phyloP scores from a whole-genome alignment of 2,329 filamentous ascomycete species.

The Claviceps fusiformis region DNA sequence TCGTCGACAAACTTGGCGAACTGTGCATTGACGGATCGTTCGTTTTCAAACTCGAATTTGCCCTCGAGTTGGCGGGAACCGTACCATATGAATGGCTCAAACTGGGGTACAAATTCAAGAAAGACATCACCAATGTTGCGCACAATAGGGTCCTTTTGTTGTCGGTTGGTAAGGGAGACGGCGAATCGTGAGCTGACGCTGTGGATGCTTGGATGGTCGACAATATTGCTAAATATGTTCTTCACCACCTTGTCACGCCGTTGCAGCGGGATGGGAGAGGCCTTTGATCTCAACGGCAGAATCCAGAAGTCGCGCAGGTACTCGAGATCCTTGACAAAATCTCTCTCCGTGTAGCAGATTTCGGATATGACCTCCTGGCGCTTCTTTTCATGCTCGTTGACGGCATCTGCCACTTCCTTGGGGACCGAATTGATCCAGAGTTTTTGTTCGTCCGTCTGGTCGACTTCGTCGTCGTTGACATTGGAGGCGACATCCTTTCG shows the following conservation, averaged over 20 bases:
- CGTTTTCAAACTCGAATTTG: slow-evolving; percentile 96
- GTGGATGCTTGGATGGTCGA: slow-evolving; percentile 71
- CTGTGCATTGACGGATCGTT: slow-evolving; percentile 70
- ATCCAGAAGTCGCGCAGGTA: slow-evolving; percentile 99
- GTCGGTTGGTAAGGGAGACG: slow-evolving; percentile 73
- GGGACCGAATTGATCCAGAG: slow-evolving; percentile 98
- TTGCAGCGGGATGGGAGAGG: slow-evolving; percentile 78
- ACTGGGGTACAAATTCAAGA: slow-evolving; percentile 78
- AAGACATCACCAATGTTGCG: slow-evolving; percentile 89
- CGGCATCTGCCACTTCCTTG: slow-evolving; percentile 82
- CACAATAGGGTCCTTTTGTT: slow-evolving; percentile 83
- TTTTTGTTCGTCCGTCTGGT: slow-evolving; percentile 89
- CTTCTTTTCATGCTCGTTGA: slow-evolving; percentile 88
- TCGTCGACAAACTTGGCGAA: slow-evolving; percentile 93
- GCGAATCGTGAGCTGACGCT: slow-evolving; percentile 81
- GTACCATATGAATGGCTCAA: slow-evolving; percentile 92
- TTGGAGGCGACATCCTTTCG: slow-evolving; percentile 46
- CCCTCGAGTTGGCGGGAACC: slow-evolving; percentile 91
- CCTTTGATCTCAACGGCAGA: slow-evolving; percentile 67
- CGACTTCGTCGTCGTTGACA: slow-evolving; percentile 63
- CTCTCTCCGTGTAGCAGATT: slow-evolving; percentile 94
- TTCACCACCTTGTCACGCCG: slow-evolving; percentile 82
- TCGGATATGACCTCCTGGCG: slow-evolving; percentile 96
- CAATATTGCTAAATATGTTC: slow-evolving; percentile 89
- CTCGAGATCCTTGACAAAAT: slow-evolving; percentile 97